Evolutionary conservation across 139 green algal genomes (phyloP), one percentile per base, ranked within the genome.

Genomic region (Micractinium conductrix): DNA sequence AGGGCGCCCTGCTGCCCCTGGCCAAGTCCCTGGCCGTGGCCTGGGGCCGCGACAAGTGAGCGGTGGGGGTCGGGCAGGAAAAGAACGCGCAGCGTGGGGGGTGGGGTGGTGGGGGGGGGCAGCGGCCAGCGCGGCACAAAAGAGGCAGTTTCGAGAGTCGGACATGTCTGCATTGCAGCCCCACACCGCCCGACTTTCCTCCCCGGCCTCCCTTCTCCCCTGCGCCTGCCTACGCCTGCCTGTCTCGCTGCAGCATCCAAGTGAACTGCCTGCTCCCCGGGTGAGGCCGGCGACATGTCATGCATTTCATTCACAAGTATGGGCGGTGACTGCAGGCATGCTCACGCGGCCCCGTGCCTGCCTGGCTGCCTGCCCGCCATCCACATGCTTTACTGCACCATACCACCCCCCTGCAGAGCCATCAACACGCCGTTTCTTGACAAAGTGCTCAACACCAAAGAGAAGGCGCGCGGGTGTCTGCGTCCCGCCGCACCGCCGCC

Each of bases 21-120:
- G 68, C 68, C 68, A 75, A 75, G 40, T 37, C 21, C 68, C 68
- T 75, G 68, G 68, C 68, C n/a, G 68, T 75, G 68, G 68, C 68
- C 1, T 75, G 68, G 68, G 68, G 68, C 37, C 48, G 50, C 22
- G 68, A 75, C 40, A 75, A 53, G 37, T 53, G 48, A 22, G 37
- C 48, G 68, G 68, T 24, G 50, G 50, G 68, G 4, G 21, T 28
- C 63, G 22, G 26, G 26, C 26, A 40, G 37, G 26, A 10, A 35
- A 10, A 70, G 62, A 12, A 12, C 33, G 19, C 21, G 26, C 37
- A 21, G 62, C 30, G 7, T 70, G 24, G 62, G 14, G 26, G 26
- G 28, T 6, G 33, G 62, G 26, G 8, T 35, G 14, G 8, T 8
- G 26, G 26, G 17, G 19, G 21, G 24, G 8, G 10, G 8, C 68